These are phyloP conservation scores for Xylaria palmicola DNA, from an alignment of 495 filamentous ascomycete genomes.

Conservation along the genomic window DNA sequence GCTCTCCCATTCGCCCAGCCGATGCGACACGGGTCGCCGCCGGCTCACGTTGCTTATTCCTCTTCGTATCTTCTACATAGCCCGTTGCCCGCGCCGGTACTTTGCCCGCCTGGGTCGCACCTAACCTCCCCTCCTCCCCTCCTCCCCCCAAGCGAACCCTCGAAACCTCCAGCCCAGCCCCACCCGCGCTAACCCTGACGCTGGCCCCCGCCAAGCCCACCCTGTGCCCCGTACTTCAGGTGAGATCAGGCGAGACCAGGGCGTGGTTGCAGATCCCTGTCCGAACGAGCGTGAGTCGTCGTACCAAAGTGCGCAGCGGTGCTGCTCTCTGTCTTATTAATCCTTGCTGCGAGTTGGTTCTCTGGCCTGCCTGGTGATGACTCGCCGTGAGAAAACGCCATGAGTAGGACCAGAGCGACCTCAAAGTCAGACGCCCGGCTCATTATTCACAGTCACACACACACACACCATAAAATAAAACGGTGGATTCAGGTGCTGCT, in stretches of 20 bases:
- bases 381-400: not conserved
- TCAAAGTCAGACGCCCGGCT: too few relatives aligned
- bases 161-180: not conserved
- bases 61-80: not conserved
- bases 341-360: too few relatives aligned
- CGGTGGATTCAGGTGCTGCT: constrained; percentile 6
- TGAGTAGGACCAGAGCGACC: not conserved
- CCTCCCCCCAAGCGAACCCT: not conserved
- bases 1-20: constrained; percentile 29
- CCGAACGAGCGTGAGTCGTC: too few relatives aligned
- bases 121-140: too few relatives aligned
- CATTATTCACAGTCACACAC: too few relatives aligned
- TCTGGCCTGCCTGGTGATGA: too few relatives aligned
- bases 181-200: not conserved
- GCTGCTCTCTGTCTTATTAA: too few relatives aligned
- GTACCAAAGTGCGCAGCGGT: too few relatives aligned
- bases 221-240: constrained; percentile 16
- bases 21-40: constrained; percentile 24
- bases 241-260: constrained; percentile 15
- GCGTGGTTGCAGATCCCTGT: not conserved
- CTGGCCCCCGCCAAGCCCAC: not conserved
- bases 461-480: too few relatives aligned
- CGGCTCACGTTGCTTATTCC: constrained; percentile 5
- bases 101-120: too few relatives aligned
- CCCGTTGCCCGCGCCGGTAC: too few relatives aligned